Base-by-base conservation (phyloP, 1,284 basidiomycete species). In the Neolentinus lepideus region DNA sequence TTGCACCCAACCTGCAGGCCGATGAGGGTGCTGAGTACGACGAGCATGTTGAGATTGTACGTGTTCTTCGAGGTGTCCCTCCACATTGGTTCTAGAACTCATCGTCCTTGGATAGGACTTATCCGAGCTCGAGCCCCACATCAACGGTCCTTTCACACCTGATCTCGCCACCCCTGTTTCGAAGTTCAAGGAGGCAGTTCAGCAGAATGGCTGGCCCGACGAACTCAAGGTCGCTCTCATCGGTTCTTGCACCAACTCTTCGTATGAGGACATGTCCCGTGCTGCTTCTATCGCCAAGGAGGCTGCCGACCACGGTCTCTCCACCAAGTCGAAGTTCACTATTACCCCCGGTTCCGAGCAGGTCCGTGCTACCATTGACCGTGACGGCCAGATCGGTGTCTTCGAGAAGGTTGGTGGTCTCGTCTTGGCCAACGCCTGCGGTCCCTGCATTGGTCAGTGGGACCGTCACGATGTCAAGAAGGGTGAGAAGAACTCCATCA, bases 211-310 rank as follows among this genome's bases (percentile, higher is more conserved):
- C 72, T 99, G 97, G 96, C 96, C 96, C 51, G 77, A 85, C 60
- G 96, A 99, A 72, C 88, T 99, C 78, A 95, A 93, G 79, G 97
- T 98, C 66, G 92, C 85, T 60, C 85, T 99, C 58, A 99, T 99
- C 70, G 96, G 97, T 58, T 99, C 97, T 53, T 99, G 96, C 90
- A 99, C 97, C 72, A 99, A 99, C 85, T 99, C 96, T 53, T 99
- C 97, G 27, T 99, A 99, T 73, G 97, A 99, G 78, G 97, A 99
- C 78, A 98, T 99, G 96, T 92, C 92, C 52, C 94, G 97, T 68
- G 91, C 95, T 47, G 94, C 94, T 51, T 90, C 90, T 54, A 98
- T 99, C 67, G 94, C 92, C 64, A 82, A 83, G 64, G 88, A 99
- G 76, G 97, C 95, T 61, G 73, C 83, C 55, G 78, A 77, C 14